A percentile compares a stretch with the other conserved stretches of the same genome.
Evolutionary conservation across 2,329 filamentous ascomycete species (phyloP).

Genomic region (Alternaria sp.): DNA sequence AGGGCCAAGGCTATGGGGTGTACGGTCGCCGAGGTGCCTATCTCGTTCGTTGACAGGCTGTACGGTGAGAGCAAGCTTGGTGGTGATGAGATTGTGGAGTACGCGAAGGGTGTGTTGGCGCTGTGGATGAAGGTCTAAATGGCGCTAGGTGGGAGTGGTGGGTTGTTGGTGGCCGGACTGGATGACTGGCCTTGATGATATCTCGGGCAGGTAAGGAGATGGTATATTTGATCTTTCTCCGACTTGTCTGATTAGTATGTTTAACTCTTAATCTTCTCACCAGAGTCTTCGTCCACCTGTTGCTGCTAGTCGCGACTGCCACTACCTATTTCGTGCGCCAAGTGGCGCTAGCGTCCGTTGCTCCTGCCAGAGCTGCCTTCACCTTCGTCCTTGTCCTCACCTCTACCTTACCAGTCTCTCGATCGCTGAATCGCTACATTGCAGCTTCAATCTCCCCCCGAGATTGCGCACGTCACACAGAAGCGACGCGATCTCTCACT

Average conservation of each 20-base stretch:
- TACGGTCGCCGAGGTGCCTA: constrained; percentile 93
- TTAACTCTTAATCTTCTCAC: constrained; percentile 22
- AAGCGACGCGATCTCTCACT: too few relatives aligned
- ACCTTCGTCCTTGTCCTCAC: neutral
- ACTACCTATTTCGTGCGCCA: neutral
- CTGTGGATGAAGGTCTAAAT: constrained; percentile 58
- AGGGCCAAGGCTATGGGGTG: constrained; percentile 94
- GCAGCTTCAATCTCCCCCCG: too few relatives aligned
- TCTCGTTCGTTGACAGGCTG: constrained; percentile 87
- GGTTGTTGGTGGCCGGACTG: constrained; percentile 38
- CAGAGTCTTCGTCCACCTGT: neutral
- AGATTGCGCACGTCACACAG: too few relatives aligned
- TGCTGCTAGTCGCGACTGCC: neutral
- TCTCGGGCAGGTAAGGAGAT: neutral
- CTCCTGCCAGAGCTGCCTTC: neutral
- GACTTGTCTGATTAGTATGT: constrained; percentile 9
- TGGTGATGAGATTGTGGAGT: constrained; percentile 94
- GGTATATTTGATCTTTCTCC: neutral
- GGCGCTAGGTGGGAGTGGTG: constrained; percentile 11
- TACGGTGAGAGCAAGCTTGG: constrained; percentile 97
- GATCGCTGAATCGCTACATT: neutral
- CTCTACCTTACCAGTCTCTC: neutral
- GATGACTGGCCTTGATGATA: neutral
- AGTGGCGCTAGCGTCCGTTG: neutral
- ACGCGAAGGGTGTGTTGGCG: constrained; percentile 71